Conservation (phyloP, 2,329 filamentous ascomycete species). For the Colletotrichum tamarilloi region DNA sequence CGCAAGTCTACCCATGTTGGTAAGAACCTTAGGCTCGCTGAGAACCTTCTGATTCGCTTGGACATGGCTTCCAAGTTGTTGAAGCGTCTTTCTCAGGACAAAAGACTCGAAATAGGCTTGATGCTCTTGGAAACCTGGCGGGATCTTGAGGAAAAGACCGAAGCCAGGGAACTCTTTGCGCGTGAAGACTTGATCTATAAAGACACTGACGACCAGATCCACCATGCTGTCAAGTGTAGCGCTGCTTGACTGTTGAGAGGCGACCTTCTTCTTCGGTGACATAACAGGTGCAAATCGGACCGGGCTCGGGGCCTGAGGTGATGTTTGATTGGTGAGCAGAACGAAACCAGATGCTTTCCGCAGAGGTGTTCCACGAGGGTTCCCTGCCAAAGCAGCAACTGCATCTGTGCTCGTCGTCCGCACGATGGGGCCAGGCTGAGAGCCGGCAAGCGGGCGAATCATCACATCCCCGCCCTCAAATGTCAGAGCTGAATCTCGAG, state of each 20-base stretch:
- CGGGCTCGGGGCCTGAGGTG: slow-evolving; percentile 66
- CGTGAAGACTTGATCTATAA: slow-evolving; percentile 84
- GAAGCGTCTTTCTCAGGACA: slow-evolving; percentile 79
- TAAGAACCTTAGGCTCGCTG: slow-evolving; percentile 84
- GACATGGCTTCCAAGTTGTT: slow-evolving; percentile 76
- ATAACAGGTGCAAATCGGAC: slow-evolving; percentile 73
- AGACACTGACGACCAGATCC: slow-evolving; percentile 82
- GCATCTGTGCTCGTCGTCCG: slow-evolving; percentile 72
- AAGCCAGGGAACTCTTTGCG: slow-evolving; percentile 94
- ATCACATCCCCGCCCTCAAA: slow-evolving; percentile 90
- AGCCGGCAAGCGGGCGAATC: slow-evolving; percentile 76
- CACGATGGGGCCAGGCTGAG: slow-evolving; percentile 75
- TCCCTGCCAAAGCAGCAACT: slow-evolving; percentile 59
- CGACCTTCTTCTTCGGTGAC: slow-evolving; percentile 65
- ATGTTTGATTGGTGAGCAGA: slow-evolving; percentile 79
- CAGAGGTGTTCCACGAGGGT: slow-evolving; percentile 70
- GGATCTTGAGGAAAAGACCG: slow-evolving; percentile 85
- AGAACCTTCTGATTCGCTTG: slow-evolving; percentile 78
- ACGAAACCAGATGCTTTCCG: slow-evolving; percentile 92
- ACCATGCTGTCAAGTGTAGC: slow-evolving; percentile 80
- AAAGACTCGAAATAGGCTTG: slow-evolving; percentile 97
- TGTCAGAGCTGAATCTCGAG: slow-evolving; percentile 80
- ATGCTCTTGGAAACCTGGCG: slow-evolving; percentile 92
- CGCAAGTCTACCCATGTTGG: slow-evolving; percentile 85
- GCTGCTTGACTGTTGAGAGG: slow-evolving; percentile 68